A percentile compares a stretch with the other conserved stretches of the same genome.
phyloP scores from a whole-genome alignment of 1,284 basidiomycete genomes.

The Sanghuangporus sanghuang region DNA sequence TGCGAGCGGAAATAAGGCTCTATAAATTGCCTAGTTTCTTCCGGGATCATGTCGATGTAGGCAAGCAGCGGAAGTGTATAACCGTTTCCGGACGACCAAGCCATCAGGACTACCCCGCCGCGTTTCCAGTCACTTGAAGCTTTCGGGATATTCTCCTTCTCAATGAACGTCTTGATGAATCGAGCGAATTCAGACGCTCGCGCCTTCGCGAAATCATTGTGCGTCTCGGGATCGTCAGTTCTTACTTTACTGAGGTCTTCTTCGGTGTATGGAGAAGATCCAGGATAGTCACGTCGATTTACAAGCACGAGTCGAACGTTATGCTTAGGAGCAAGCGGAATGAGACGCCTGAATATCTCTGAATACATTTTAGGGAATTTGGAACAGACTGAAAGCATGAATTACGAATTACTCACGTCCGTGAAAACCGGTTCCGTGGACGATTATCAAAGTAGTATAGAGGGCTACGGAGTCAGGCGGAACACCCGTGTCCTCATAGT shows the following conservation, averaged over 20 bases:
- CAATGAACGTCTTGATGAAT: conserved; percentile 19
- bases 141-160: conserved; percentile 15
- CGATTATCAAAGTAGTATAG: conserved; percentile 22
- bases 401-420: conserved; percentile 17
- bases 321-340: conserved; percentile 19
- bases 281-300: conserved; percentile 23
- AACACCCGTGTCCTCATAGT: conserved; percentile 22
- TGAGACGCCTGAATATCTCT: conserved; percentile 22
- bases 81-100: conserved; percentile 19
- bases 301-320: conserved; percentile 21
- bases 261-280: conserved; percentile 21
- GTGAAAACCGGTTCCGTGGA: conserved; percentile 22
- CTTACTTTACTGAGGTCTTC: conserved; percentile 15
- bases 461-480: not conserved
- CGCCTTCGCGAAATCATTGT: conserved; percentile 9
- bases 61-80: conserved; percentile 11
- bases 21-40: conserved; percentile 6
- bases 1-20: conserved; percentile 17
- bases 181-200: conserved; percentile 18
- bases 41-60: conserved; percentile 10
- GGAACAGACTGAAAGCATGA: not conserved
- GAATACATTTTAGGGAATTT: not conserved
- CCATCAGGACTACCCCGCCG: conserved; percentile 19
- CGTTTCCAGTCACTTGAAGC: not conserved
- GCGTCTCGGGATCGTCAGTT: not conserved